Evolutionary conservation across 805 yeast genomes (phyloP).

Genomic region (Kluyveromyces starmeri): DNA sequence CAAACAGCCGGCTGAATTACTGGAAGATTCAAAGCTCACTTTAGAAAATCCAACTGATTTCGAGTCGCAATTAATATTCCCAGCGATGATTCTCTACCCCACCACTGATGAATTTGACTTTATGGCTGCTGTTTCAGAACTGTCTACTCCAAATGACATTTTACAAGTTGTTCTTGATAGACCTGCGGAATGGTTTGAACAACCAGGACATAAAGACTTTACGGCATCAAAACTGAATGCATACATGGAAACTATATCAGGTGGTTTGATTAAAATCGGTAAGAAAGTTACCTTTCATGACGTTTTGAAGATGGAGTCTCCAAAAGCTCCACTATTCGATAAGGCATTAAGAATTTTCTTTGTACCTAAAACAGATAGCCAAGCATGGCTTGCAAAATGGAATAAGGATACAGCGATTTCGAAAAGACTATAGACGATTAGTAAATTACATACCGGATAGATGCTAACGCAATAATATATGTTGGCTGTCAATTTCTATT

Average conservation of each 20-base stretch:
- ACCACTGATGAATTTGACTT: conserved; percentile 77
- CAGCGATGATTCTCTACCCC: conserved; percentile 76
- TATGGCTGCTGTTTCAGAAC: conserved; percentile 65
- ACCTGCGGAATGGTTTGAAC: conserved; percentile 59
- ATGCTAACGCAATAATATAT: no score
- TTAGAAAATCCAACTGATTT: conserved; percentile 58
- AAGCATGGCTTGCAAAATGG: conserved; percentile 62
- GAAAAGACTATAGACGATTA: conserved; percentile 29
- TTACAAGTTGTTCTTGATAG: conserved; percentile 53
- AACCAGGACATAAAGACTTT: conserved; percentile 53
- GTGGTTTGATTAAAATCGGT: conserved; percentile 82
- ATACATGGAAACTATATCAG: conserved; percentile 72
- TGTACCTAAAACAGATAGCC: conserved; percentile 64
- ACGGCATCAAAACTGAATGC: conserved; percentile 51
- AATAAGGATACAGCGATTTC: conserved; percentile 49
- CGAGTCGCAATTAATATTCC: conserved; percentile 74
- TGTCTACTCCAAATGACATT: conserved; percentile 55
- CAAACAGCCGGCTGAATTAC: conserved; percentile 44
- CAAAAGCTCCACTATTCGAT: conserved; percentile 72
- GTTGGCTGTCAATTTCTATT: no score
- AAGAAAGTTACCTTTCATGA: conserved; percentile 59
- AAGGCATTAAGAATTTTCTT: conserved; percentile 60
- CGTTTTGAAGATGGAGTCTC: conserved; percentile 51
- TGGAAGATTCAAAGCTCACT: conserved; percentile 43
- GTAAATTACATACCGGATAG: neutral